phyloP scores from a whole-genome alignment of 169 alveolate species.

The Plasmodium ovale region DNA sequence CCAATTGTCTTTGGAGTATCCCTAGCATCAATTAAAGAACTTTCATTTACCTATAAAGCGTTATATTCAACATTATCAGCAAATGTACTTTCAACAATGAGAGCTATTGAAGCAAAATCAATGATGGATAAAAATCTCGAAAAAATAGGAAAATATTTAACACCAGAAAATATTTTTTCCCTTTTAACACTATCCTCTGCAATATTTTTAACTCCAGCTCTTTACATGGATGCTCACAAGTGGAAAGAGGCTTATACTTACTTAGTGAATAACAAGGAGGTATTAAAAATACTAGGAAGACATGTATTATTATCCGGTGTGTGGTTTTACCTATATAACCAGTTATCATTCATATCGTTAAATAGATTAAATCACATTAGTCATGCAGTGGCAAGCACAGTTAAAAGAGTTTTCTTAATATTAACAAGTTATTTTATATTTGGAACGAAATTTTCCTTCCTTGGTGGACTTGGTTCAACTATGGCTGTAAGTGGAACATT shows the following conservation, averaged over 20 bases:
- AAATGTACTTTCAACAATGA: constrained; percentile 77
- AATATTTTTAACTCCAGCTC: constrained; percentile 81
- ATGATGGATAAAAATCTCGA: constrained; percentile 81
- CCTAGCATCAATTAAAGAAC: constrained; percentile 81
- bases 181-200: constrained; percentile 78
- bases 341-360: constrained; percentile 82
- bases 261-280: constrained; percentile 42
- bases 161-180: constrained; percentile 79
- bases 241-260: constrained; percentile 62
- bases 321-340: constrained; percentile 77
- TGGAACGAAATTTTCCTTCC: constrained; percentile 80
- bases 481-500: constrained; percentile 86
- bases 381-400: constrained; percentile 88
- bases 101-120: constrained; percentile 82
- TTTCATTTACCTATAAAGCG: constrained; percentile 77
- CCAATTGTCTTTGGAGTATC: constrained; percentile 87
- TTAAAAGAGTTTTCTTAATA: constrained; percentile 82
- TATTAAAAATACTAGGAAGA: constrained; percentile 51
- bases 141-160: constrained; percentile 81
- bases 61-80: constrained; percentile 78
- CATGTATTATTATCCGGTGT: constrained; percentile 82
- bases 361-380: constrained; percentile 83
- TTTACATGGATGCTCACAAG: constrained; percentile 60
- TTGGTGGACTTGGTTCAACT: constrained; percentile 85
- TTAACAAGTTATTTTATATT: constrained; percentile 78